phyloP scores from a whole-genome alignment of 2,329 filamentous ascomycete species.

The Colletotrichum tofieldiae region DNA sequence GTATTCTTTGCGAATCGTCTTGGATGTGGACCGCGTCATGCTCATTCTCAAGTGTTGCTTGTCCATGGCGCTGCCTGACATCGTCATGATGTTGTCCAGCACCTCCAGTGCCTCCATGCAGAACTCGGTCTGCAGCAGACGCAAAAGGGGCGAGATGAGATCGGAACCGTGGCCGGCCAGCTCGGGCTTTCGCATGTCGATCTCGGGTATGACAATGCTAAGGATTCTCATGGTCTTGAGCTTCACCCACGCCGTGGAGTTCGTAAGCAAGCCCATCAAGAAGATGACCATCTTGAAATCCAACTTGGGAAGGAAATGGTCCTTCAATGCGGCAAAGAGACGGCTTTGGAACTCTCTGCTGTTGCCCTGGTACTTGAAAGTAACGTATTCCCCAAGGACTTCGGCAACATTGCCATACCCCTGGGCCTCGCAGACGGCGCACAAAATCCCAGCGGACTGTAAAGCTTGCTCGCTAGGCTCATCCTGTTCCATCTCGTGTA shows the following conservation, averaged over 20 bases:
- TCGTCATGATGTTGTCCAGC: constrained; percentile 94
- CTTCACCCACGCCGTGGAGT: constrained; percentile 91
- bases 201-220: constrained; percentile 86
- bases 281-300: constrained; percentile 92
- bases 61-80: constrained; percentile 93
- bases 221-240: constrained; percentile 93
- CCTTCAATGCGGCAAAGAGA: constrained; percentile 80
- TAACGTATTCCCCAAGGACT: constrained; percentile 80
- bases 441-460: constrained; percentile 78
- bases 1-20: constrained; percentile 92
- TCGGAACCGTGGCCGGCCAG: constrained; percentile 94
- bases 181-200: constrained; percentile 93
- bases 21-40: constrained; percentile 91
- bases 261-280: constrained; percentile 91
- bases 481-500: constrained; percentile 82
- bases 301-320: constrained; percentile 84
- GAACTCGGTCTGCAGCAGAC: constrained; percentile 92
- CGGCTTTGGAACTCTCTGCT: constrained; percentile 84
- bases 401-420: constrained; percentile 77
- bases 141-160: constrained; percentile 91
- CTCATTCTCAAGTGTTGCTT: constrained; percentile 97
- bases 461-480: constrained; percentile 69
- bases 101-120: constrained; percentile 94
- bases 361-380: constrained; percentile 72
- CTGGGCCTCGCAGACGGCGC: constrained; percentile 81